phyloP scores from a whole-genome alignment of 768 basidiomycete species.

The Tulasnella sp. region DNA sequence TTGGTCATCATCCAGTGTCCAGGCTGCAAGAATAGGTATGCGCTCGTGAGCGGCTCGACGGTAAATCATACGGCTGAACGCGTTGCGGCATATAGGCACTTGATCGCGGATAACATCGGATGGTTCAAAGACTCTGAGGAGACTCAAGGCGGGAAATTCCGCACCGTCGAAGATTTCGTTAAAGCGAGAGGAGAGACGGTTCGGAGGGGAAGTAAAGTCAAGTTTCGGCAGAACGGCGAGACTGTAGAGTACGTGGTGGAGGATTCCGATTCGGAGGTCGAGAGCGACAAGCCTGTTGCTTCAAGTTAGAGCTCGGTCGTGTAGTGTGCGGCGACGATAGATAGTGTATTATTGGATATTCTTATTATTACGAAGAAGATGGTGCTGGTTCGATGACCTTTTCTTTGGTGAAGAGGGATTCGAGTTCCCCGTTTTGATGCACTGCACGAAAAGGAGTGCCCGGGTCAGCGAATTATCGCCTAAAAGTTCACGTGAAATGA shows the following conservation, averaged over 20 bases:
- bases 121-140: conserved; percentile 72
- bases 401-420: conserved; percentile 62
- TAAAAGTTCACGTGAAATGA: not conserved
- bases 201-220: not conserved
- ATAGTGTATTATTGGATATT: not conserved
- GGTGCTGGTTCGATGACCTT: conserved; percentile 48
- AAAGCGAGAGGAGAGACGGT: conserved; percentile 69
- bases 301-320: not conserved
- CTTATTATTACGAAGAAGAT: not conserved
- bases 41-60: conserved; percentile 9
- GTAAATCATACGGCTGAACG: not conserved
- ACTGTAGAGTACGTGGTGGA: not conserved
- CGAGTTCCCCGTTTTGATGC: conserved; percentile 94
- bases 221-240: not conserved
- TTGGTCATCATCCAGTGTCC: conserved; percentile 91
- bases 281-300: not conserved
- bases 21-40: conserved; percentile 74
- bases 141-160: conserved; percentile 57
- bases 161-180: conserved; percentile 76
- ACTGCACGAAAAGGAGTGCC: conserved; percentile 35
- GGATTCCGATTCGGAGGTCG: not conserved
- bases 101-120: conserved; percentile 82
- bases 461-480: not conserved
- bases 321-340: not conserved
- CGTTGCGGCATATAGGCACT: conserved; percentile 40